Evolutionary conservation across 306 rosid species (phyloP).

Genomic region (Quercus aquifolioides): DNA sequence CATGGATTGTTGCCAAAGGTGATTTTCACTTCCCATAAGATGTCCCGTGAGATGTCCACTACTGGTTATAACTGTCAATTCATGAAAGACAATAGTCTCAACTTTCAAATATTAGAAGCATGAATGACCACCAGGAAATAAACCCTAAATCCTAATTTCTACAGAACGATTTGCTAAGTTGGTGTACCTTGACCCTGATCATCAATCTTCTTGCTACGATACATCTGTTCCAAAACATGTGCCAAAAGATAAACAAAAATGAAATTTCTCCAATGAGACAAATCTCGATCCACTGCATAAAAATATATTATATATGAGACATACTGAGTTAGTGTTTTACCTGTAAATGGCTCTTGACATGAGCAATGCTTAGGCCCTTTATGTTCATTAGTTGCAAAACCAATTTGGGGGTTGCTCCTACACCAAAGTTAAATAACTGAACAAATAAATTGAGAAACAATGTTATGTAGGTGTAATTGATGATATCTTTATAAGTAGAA

Average conservation of each 20-base stretch:
- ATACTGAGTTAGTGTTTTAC: background rate
- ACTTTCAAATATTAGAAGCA: background rate
- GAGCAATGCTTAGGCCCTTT: conserved; percentile 1
- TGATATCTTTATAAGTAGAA: background rate
- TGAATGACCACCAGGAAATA: background rate
- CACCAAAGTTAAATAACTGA: background rate
- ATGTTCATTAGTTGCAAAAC: conserved; percentile 6
- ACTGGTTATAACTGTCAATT: background rate
- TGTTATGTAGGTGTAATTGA: background rate
- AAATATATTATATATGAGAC: background rate
- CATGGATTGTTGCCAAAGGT: background rate
- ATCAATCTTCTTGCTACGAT: conserved; percentile 7
- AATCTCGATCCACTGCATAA: background rate
- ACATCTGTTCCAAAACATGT: background rate
- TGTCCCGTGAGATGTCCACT: background rate
- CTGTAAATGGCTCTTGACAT: conserved; percentile 6
- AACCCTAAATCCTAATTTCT: background rate
- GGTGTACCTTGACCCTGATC: background rate
- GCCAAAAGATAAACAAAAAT: background rate
- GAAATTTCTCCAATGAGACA: background rate
- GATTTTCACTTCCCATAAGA: background rate
- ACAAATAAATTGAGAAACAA: background rate
- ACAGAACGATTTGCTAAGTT: background rate
- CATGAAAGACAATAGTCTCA: background rate
- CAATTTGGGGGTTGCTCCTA: conserved; percentile 3